Evolutionary conservation across 305 asterid genomes (phyloP).

Genomic region (Solanum hybrid): DNA sequence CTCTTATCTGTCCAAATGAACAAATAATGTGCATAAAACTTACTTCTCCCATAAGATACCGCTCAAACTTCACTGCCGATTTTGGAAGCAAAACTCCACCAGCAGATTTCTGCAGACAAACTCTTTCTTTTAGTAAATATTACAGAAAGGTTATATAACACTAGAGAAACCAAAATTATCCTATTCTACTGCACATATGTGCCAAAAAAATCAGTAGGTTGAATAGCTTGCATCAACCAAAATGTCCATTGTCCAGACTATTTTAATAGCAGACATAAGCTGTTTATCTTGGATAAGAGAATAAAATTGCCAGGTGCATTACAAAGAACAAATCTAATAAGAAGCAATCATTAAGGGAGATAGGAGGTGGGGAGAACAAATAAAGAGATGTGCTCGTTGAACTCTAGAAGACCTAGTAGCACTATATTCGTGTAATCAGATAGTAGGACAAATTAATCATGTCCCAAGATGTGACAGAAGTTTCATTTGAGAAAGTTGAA

Average conservation of each 20-base stretch:
- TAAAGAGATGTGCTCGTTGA: neutral
- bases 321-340: neutral
- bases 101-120: conserved; percentile 65
- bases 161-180: neutral
- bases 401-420: no score
- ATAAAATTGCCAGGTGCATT: neutral
- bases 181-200: neutral
- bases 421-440: no score
- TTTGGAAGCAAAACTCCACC: conserved; percentile 89
- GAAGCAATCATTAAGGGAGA: neutral
- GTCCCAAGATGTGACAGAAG: no score
- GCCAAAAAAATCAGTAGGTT: neutral
- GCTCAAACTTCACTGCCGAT: conserved; percentile 80
- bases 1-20: neutral
- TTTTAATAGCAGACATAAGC: no score
- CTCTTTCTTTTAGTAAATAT: neutral
- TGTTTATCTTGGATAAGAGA: no score
- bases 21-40: neutral
- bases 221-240: neutral
- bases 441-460: no score
- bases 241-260: neutral
- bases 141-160: neutral
- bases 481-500: no score
- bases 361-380: neutral
- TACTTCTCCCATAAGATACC: conserved; percentile 86